phyloP scores from a whole-genome alignment of 2,329 filamentous ascomycete species.

The Magnaporthiopsis poae region DNA sequence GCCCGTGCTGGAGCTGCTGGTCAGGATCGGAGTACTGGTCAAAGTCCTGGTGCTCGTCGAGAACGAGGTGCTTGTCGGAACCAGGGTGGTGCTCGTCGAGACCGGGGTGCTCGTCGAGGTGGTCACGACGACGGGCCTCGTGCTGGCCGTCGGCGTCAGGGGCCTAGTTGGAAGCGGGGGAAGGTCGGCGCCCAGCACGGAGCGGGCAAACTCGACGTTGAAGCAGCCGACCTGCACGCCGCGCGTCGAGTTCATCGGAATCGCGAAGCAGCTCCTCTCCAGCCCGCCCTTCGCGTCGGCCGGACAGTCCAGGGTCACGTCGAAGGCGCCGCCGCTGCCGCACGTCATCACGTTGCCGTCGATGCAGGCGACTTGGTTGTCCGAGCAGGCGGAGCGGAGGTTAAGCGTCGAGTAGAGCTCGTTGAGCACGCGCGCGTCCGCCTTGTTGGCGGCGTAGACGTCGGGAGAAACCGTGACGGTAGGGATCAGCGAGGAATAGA shows the following conservation, averaged over 20 bases:
- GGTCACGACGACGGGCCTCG: conserved; percentile 7
- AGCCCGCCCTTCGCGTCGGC: conserved; percentile 26
- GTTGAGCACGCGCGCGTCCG: conserved; percentile 36
- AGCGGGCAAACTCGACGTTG: conserved; percentile 28
- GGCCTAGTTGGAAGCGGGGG: not conserved
- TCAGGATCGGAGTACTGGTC: not conserved
- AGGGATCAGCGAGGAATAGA: conserved; percentile 21
- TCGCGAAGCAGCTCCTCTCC: conserved; percentile 37
- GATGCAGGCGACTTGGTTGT: conserved; percentile 43
- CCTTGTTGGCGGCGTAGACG: conserved; percentile 35
- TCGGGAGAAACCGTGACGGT: conserved; percentile 32
- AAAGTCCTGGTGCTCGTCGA: conserved; percentile 4
- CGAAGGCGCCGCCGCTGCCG: conserved; percentile 20
- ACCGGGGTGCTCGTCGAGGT: conserved; percentile 4
- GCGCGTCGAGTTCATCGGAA: conserved; percentile 39
- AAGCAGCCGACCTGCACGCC: conserved; percentile 43
- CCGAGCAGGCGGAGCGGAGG: conserved; percentile 34
- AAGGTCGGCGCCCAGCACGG: conserved; percentile 29
- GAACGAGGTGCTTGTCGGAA: not conserved
- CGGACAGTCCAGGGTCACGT: not conserved
- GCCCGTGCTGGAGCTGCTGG: not conserved
- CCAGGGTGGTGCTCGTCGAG: not conserved
- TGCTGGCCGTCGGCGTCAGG: conserved; percentile 8
- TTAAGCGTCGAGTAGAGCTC: conserved; percentile 34
- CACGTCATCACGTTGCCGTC: conserved; percentile 40